Base-by-base conservation (phyloP, 1,284 basidiomycete species). In the Xerocomus tenax region DNA sequence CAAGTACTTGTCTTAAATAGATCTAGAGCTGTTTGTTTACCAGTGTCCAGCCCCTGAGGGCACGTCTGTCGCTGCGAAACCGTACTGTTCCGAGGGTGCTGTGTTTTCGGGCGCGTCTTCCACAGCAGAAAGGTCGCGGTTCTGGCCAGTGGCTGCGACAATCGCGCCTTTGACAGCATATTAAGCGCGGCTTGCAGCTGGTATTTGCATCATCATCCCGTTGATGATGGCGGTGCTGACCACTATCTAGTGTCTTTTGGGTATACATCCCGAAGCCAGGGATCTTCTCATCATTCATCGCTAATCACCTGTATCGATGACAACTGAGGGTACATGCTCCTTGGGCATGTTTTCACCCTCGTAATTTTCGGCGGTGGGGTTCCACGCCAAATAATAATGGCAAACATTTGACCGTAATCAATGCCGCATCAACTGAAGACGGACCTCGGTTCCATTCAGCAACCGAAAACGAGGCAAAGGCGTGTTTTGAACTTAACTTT, bases 391-490 rank as follows among this genome's bases (percentile, higher is more conserved):
- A 46, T 25, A 5, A 32, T 41, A 1, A 13, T 39, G 18, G 34
- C 2, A 38, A 15, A 15, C 32, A 8, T 32, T 26, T 43, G 26
- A 45, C 38, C 28, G 32, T 34, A 48, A 28, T 48, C 47, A 18
- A 45, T 46, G 16, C 47, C 30, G n/a, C n/a, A 28, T 42, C 46
- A 43, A 44, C 40, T 34, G 39, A 47, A 45, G 25, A 13, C n/a
- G 36, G 49, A 39, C 28, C 42, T 57, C 54, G 42, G 51, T 50
- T 61, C 56, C 36, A 38, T 48, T 30, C 38, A 50, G 43, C 58
- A 59, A 42, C 54, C 52, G 59, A 56, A 52, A 61, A 65, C 55
- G 60, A 60, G 60, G 60, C 41, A 45, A 42, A 43, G 46, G 57
- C 52, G 28, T 61, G 60, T 48, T 16, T 19, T 30, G 32, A 61